Conservation (phyloP, 2,329 filamentous ascomycete genomes). For the Claviceps humidiphila region DNA sequence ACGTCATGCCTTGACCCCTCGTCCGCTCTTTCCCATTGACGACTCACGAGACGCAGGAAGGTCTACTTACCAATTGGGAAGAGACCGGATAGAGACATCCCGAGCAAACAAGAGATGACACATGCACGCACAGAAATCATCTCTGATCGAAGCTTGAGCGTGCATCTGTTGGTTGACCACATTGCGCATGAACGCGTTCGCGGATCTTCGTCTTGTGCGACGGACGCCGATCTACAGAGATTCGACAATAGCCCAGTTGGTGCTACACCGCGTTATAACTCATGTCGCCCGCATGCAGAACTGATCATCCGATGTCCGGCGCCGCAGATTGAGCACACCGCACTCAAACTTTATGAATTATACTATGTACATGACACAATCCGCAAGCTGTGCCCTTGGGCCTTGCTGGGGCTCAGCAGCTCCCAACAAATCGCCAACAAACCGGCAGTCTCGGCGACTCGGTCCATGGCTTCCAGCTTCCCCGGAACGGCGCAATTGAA, state of each 20-base stretch:
- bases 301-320: neutral
- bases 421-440: neutral
- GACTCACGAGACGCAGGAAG: neutral
- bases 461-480: neutral
- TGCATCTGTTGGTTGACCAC: too few relatives aligned
- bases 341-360: too few relatives aligned
- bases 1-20: conserved; percentile 1
- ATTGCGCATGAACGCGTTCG: too few relatives aligned
- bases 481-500: neutral
- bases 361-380: too few relatives aligned
- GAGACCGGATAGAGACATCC: too few relatives aligned
- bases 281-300: neutral
- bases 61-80: too few relatives aligned
- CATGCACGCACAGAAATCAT: neutral
- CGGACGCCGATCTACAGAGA: too few relatives aligned
- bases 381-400: too few relatives aligned
- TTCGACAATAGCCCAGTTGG: too few relatives aligned
- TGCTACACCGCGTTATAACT: neutral
- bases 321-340: neutral
- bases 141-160: too few relatives aligned
- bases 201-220: too few relatives aligned
- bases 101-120: neutral
- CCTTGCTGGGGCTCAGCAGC: neutral
- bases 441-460: neutral
- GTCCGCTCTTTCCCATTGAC: neutral